Conservation (phyloP, 2,329 filamentous ascomycete species). For the Neobulgaria alba region DNA sequence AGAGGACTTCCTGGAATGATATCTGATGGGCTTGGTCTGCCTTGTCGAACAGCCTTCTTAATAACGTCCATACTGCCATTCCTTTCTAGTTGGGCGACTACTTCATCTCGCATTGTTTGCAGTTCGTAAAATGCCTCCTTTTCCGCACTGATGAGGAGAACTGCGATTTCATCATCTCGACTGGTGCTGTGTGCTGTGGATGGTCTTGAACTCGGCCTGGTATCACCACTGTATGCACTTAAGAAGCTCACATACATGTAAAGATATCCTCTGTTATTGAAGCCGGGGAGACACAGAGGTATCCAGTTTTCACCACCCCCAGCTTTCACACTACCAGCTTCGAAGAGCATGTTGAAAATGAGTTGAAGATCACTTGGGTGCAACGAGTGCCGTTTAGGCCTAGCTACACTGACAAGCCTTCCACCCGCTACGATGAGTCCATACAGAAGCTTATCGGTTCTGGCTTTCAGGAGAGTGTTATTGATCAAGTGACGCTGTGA, state of each 20-base stretch:
- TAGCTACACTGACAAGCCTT: constrained; percentile 85
- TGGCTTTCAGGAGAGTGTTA: constrained; percentile 72
- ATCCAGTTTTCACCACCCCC: constrained; percentile 97
- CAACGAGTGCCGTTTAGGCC: constrained; percentile 88
- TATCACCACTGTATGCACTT: constrained; percentile 43
- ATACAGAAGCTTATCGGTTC: constrained; percentile 74
- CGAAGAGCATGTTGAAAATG: constrained; percentile 99
- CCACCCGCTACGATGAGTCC: constrained; percentile 89
- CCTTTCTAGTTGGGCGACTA: constrained; percentile 61
- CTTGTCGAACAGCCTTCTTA: constrained; percentile 57
- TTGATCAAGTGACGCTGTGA: constrained; percentile 81
- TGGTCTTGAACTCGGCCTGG: constrained; percentile 38
- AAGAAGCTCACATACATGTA: constrained; percentile 99
- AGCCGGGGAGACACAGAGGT: constrained; percentile 87
- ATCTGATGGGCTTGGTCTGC: constrained; percentile 63
- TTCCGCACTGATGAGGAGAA: constrained; percentile 85
- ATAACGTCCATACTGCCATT: constrained; percentile 71
- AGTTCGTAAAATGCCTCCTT: constrained; percentile 91
- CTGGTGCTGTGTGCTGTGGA: constrained; percentile 60
- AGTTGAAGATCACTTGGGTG: constrained; percentile 93
- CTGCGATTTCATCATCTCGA: constrained; percentile 71
- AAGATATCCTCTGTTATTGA: constrained; percentile 92
- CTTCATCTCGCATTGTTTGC: constrained; percentile 59
- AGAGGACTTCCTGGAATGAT: constrained; percentile 74
- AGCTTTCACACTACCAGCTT: constrained; percentile 83